phyloP scores from a whole-genome alignment of 1,284 basidiomycete species.

The Sphagnurus paluster region DNA sequence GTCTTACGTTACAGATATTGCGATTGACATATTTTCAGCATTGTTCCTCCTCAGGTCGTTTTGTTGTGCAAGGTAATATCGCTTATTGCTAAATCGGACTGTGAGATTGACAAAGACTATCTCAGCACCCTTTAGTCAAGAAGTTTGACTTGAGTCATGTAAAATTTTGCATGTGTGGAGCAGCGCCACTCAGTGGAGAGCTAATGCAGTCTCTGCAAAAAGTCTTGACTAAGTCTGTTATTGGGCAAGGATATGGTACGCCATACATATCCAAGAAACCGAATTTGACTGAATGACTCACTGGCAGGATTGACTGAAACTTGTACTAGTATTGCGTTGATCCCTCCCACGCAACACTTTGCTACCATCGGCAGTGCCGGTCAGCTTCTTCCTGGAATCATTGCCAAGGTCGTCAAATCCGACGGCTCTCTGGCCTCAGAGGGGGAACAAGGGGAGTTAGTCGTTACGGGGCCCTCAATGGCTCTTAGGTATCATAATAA shows the following conservation, averaged over 20 bases:
- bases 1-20: background rate
- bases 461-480: conserved; percentile 59
- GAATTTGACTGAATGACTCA: conserved; percentile 18
- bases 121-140: conserved; percentile 36
- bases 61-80: conserved; percentile 44
- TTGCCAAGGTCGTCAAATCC: conserved; percentile 55
- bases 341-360: conserved; percentile 47
- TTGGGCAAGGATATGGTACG: conserved; percentile 50
- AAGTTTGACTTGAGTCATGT: conserved; percentile 41
- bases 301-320: conserved; percentile 44
- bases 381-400: conserved; percentile 52
- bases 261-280: background rate
- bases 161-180: conserved; percentile 44
- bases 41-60: conserved; percentile 50
- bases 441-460: conserved; percentile 68
- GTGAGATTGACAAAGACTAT: background rate
- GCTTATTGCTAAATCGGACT: background rate
- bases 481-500: conserved; percentile 57
- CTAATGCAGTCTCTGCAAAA: conserved; percentile 34
- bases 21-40: conserved; percentile 24
- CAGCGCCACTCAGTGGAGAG: conserved; percentile 46
- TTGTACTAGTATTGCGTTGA: conserved; percentile 37
- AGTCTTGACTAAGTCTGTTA: conserved; percentile 41
- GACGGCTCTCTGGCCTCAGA: conserved; percentile 61
- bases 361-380: conserved; percentile 61